Base-by-base conservation (phyloP, 768 basidiomycete species). In the Hericium coralloides region DNA sequence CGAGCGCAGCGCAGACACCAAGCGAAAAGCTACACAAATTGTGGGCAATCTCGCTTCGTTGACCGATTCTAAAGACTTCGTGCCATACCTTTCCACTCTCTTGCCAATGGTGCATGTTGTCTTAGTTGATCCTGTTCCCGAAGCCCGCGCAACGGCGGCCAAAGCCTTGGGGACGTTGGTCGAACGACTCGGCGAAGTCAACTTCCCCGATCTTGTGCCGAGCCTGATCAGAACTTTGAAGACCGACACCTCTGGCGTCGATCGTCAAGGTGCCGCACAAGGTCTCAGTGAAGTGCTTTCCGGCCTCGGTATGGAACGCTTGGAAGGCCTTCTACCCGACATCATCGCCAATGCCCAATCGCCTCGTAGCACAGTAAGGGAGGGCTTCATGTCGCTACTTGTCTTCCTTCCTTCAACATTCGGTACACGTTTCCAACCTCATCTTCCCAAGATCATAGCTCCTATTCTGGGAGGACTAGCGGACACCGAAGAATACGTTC, bases 311-410 rank as follows among this genome's bases (percentile, higher is more conserved):
- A 95, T 97, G 89, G 95, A 98, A 60, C 81, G 94, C 49, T 79
- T 99, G 60, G 97, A 99, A 67, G 88, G 90, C 6, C 77, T 99
- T 2, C 78, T 98, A 2, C 97, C 97, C 0, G 92, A 95, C 63
- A 93, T 99, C 66, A 86, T 99, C 60, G 81, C 80, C 26, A 98
- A 92, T 67, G 91, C 94, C 2, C 84, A 89, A 63, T 95, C 92
- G 49, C 88, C 92, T 1, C 78, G 92, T 10, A 80, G 94, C 23
- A 95, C 93, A 25, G 89, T 98, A 43, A 83, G 94, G 38, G 97
- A 98, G 76, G 97, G 97, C 10, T 98, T 98, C 77, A 98, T 99
- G 87, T 97, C 95, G 0, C 77, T 98, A 12, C 83, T 99, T 38
- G 93, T 98, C 17, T 98, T 87, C 74, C 74, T 98, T 2, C 95